Base-by-base conservation (phyloP, 2,329 filamentous ascomycete genomes). In the Tetracladium maxilliforme region DNA sequence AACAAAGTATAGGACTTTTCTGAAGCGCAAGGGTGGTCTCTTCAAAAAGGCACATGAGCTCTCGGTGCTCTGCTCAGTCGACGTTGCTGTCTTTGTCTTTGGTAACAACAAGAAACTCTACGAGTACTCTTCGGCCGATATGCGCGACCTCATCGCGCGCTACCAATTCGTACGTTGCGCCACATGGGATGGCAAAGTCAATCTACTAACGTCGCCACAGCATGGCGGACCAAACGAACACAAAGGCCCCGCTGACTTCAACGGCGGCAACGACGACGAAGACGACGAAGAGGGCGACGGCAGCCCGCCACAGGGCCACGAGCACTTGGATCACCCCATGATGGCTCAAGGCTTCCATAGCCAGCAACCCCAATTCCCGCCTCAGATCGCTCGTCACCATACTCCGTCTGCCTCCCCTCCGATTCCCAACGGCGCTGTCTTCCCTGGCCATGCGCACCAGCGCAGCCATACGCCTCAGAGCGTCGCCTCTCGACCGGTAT, bases 1-100 rank as follows among this genome's bases (percentile, higher is more conserved):
- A 10, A 18, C 23, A 25, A n/a, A 26, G 22, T 29, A 29, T 45
- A 94, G 86, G 37, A 98, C 90, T 22, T 98, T 98, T 52, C 62
- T 98, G 40, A 98, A 98, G 67, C 81, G 90, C 59, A 98, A 98
- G 57, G 90, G 87, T 42, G 90, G 90, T 43, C 64, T 98, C 24
- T 98, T 98, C 69, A 98, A 98, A 64, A 98, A 98, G 70, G 90
- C 90, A 27, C 86, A 98, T 52, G 90, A 98, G 65, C 69, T 98
- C 26, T 93, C 87, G 26, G 90, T 98, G 23, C 76, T 98, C 34
- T 98, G 90, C 52, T 94, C 86, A 19, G 90, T 98, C 48, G 90
- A 98, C 51, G 90, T 98, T 39, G 90, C 90, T 20, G 90, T 98
- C 44, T 90, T 98, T 51, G 94, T 98, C 44, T 95, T 95, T 47